Evolutionary conservation across 2,329 filamentous ascomycete genomes (phyloP), one percentile per base, ranked within the genome.

Genomic region (Annulohypoxylon truncatum): DNA sequence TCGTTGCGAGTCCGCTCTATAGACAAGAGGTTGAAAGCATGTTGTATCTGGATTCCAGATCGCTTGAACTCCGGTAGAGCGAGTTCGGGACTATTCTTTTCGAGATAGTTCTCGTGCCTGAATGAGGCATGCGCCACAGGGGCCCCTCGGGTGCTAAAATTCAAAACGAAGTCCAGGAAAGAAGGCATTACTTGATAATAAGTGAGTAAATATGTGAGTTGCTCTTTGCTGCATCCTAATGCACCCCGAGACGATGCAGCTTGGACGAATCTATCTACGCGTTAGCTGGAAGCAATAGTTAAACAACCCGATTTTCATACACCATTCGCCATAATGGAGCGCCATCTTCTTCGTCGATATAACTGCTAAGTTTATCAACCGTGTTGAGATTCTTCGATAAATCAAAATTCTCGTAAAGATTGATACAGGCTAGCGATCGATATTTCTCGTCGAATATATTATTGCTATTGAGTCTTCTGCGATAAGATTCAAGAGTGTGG

Each of bases 181-280:
- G 58, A 67, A 9, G 72, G 68, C 70, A 73, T 73, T 48, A 72
- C 70, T 65, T 73, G 71, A 44, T 69, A 63, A 29, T 72, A 64
- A 7, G 67, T 71, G 3, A 74, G 54, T 26, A 74, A 40, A 7
- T 57, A 33, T 2, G 38, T 38, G 13, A 73, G 44, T 35, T 72
- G 71, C 5, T 72, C 70, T 26, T 59, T 67, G 18, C 51, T 68
- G 38, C 71, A 73, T 46, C 66, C 66, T 0, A 73, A 53, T 3
- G 70, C 38, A 1, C 52, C 54, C 12, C 61, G 53, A n/a, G 69
- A 67, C 4, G 61, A 53, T 22, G 12, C 44, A 12, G 70, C 66
- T 10, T 67, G 61, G 7, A 69, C 38, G 20, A 72, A 72, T 15
- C 68, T 70, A 35, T 46, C 15, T 28, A 20, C 12, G 12, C 15